Base-by-base conservation (phyloP, 768 basidiomycete genomes). In the Pholiota conissans region DNA sequence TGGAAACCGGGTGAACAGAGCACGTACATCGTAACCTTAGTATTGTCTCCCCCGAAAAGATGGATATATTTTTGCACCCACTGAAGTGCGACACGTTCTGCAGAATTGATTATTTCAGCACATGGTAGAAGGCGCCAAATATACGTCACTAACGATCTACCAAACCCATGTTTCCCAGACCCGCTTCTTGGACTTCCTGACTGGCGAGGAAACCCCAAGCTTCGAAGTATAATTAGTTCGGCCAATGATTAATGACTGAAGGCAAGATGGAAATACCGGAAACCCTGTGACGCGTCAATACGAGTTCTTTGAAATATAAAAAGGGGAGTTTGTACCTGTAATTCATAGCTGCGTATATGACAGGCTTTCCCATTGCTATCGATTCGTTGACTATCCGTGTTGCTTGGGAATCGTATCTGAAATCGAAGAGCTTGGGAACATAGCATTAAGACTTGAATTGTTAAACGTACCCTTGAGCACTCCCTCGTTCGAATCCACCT, bases 11-110 rank as follows among this genome's bases (percentile, higher is more conserved):
- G n/a, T n/a, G n/a, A n/a, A n/a, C n/a, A n/a, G n/a, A n/a, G n/a
- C n/a, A 39, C 64, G 52, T 37, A 81, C 75, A 82, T 60, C 2
- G 76, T 78, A 14, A 83, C 80, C 52, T 76, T 79, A 0, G 62
- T 59, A 10, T 74, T 76, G 66, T 86, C 82, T 1, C 86, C 85
- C 7, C 85, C 84, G 58, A 86, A 88, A 0, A 70, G 66, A 37
- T 61, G 63, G 49, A 86, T 83, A 63, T 86, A 77, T 52, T 79
- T 74, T 53, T 85, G 78, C 1, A 84, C 74, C 85, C 85, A 88
- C 61, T 77, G 66, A 3, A 88, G 65, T 3, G 80, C 84, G n/a
- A 67, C 48, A n/a, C 67, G 63, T 52, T 73, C 72, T 73, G 42
- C 20, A 27, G 50, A 30, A 0, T 46, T 4, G 20, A 29, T 35